A percentile compares a stretch with the other conserved stretches of the same genome.
Evolutionary conservation across 2,329 filamentous ascomycete genomes (phyloP).

Genomic region (Ophiostoma australiae): DNA sequence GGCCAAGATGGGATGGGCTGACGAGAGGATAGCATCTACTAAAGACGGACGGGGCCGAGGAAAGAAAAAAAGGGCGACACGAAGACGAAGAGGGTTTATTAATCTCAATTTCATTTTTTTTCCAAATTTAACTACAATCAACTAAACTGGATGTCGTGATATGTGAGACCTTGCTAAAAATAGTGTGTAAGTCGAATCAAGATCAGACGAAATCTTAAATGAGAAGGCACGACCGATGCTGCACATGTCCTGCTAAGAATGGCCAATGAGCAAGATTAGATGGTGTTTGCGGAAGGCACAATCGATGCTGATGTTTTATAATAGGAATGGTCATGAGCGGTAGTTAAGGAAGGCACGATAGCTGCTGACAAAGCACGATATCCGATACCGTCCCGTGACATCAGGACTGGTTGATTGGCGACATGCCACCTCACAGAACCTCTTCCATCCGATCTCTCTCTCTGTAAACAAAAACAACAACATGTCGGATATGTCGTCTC

Average conservation of each 20-base stretch:
- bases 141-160: neutral
- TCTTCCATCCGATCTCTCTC: neutral
- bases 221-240: too few species aligned
- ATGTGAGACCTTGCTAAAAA: too few species aligned
- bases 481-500: slow-evolving; percentile 56
- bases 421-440: neutral
- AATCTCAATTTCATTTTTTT: slow-evolving; percentile 1
- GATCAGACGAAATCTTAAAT: too few species aligned
- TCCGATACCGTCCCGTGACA: slow-evolving; percentile 7
- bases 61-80: neutral
- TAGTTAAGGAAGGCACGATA: neutral
- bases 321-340: too few species aligned
- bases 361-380: slow-evolving; percentile 7
- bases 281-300: too few species aligned
- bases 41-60: neutral
- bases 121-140: neutral
- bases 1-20: neutral
- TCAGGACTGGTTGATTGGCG: neutral
- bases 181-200: too few species aligned
- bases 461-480: neutral
- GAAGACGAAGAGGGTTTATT: neutral
- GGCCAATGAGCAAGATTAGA: too few species aligned
- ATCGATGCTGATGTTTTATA: too few species aligned
- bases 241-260: too few species aligned
- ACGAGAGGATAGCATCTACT: neutral